A percentile compares a stretch with the other conserved stretches of the same genome.
These are phyloP conservation scores for Cladosporium sp. DNA, from an alignment of 2,329 filamentous ascomycete genomes.

Conservation along the genomic window DNA sequence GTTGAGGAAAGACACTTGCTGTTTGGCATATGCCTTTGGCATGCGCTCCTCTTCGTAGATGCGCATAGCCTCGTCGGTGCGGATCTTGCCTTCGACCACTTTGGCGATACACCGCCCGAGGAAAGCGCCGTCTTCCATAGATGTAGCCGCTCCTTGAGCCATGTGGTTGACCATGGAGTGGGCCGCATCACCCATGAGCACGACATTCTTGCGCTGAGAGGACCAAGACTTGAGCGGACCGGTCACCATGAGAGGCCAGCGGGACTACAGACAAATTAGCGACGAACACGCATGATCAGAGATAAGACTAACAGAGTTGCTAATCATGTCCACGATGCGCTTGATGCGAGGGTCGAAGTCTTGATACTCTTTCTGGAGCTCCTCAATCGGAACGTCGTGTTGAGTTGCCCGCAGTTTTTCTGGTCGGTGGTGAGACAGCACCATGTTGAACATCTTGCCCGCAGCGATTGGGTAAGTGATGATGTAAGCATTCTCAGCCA, in stretches of 20 bases:
- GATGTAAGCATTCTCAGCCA: slow-evolving; percentile 38
- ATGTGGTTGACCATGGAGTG: slow-evolving; percentile 43
- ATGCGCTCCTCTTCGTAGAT: slow-evolving; percentile 41
- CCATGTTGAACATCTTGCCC: slow-evolving; percentile 44
- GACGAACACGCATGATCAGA: background rate
- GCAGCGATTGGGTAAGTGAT: slow-evolving; percentile 46
- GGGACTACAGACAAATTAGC: slow-evolving; percentile 16
- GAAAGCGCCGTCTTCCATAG: slow-evolving; percentile 43
- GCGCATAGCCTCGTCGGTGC: slow-evolving; percentile 32
- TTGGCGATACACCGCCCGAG: slow-evolving; percentile 35
- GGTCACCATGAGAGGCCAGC: slow-evolving; percentile 44
- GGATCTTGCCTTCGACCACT: slow-evolving; percentile 33
- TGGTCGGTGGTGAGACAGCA: slow-evolving; percentile 40
- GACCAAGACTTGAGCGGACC: slow-evolving; percentile 41
- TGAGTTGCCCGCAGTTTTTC: slow-evolving; percentile 24
- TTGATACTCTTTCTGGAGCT: slow-evolving; percentile 40
- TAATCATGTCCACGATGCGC: slow-evolving; percentile 39
- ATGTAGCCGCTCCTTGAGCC: slow-evolving; percentile 43
- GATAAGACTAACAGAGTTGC: slow-evolving; percentile 20
- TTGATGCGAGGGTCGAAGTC: slow-evolving; percentile 44
- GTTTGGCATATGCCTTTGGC: slow-evolving; percentile 41
- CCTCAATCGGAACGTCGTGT: slow-evolving; percentile 39
- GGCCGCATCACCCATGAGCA: slow-evolving; percentile 43
- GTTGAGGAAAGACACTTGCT: slow-evolving; percentile 40
- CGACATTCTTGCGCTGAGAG: slow-evolving; percentile 38